Conservation (phyloP, 768 basidiomycete genomes). For the Lentinus brumalis region DNA sequence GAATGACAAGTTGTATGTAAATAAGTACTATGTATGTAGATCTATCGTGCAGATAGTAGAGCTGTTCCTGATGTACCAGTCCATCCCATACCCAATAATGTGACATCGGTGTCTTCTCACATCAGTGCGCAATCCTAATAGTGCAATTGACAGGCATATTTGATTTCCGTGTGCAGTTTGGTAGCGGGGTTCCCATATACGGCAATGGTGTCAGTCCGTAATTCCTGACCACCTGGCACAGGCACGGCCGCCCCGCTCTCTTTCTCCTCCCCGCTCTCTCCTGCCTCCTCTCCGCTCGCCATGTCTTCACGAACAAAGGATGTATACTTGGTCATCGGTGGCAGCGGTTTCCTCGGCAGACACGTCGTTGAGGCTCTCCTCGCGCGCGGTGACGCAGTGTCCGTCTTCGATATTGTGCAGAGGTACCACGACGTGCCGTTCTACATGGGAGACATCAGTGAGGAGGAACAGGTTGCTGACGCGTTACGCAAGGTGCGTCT, state of each 20-base stretch:
- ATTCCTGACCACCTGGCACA: not conserved
- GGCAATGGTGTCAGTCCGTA: not conserved
- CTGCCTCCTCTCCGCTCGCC: not conserved
- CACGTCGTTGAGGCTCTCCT: slow-evolving; percentile 88
- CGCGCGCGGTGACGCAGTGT: slow-evolving; percentile 76
- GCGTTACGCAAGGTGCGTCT: slow-evolving; percentile 71
- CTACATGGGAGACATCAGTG: slow-evolving; percentile 87
- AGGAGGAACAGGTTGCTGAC: slow-evolving; percentile 66
- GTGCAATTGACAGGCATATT: too few relatives aligned
- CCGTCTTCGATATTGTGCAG: slow-evolving; percentile 91
- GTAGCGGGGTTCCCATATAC: too few relatives aligned
- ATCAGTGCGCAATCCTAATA: too few relatives aligned
- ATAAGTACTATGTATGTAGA: not conserved
- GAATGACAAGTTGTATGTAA: not conserved
- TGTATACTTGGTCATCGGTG: slow-evolving; percentile 89
- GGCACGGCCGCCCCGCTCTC: not conserved
- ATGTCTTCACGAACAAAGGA: slow-evolving; percentile 40
- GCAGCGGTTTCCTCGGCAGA: slow-evolving; percentile 89
- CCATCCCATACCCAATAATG: too few relatives aligned
- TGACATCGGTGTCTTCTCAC: too few relatives aligned
- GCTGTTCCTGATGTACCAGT: too few relatives aligned
- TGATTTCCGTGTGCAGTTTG: too few relatives aligned
- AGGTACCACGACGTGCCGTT: slow-evolving; percentile 86
- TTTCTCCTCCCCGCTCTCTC: not conserved
- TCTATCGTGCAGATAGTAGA: not conserved